Evolutionary conservation across 225 moss, liverwort and hornwort genomes (phyloP), one percentile per base, ranked within the genome.

Genomic region (Marchantia paleacea): DNA sequence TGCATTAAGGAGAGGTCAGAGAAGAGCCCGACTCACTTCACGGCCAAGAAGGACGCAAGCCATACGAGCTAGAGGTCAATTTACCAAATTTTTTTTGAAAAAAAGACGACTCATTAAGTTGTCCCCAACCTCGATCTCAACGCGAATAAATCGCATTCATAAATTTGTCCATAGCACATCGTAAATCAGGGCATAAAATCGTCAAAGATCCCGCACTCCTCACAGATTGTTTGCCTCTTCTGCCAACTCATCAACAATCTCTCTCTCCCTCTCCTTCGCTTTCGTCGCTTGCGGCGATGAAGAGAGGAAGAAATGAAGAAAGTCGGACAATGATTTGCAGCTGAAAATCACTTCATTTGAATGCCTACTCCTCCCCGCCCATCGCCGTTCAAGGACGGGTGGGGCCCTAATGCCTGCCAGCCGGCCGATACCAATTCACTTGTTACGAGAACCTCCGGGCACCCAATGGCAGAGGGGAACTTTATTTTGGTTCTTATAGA

Each of bases 251-350:
- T 70, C 69, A 48, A 26, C 10, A 49, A 15, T 70, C 4, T 18
- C 39, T 49, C 26, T 49, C 26, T 70, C 69, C 47, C 47, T 48
- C 16, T 26, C 19, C 48, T 70, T 16, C 69, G 31, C 47, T 70
- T 70, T 70, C 48, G 69, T 70, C 69, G 47, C 69, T 20, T 19
- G 69, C 69, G 29, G 39, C 69, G 48, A 70, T 19, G 69, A 49
- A 20, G 69, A 47, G 14, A 20, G 18, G 39, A 18, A 49, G 39
- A 10, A 11, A 3, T 15, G 19, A 47, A 29, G 10, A 12, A 29
- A 66, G 1, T 12, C 0, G 10, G 12, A 19, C 12, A 12, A 18
- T 15, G 58, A 29, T 1, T 12, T 10, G 28, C 66, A 6, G 66
- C 12, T 12, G 12, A 13, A 12, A 64, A 64, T 64, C 25, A 7